These are phyloP conservation scores for Paramecium pentaurelia DNA, from an alignment of 73 alveolate species.

Conservation along the genomic window DNA sequence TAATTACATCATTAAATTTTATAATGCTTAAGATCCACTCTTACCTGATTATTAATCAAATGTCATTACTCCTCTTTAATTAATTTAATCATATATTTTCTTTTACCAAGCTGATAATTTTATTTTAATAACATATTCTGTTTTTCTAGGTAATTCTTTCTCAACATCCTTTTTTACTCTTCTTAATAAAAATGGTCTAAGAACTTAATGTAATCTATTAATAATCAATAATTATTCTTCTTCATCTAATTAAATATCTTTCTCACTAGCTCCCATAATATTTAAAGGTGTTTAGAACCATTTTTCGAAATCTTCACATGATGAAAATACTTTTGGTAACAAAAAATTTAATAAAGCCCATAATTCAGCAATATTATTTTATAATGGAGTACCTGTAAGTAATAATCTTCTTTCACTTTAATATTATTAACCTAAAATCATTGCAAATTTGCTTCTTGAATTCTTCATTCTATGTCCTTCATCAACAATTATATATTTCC, in stretches of 20 bases:
- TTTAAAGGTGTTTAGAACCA: conserved; percentile 98
- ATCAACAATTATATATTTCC: conserved; percentile 95
- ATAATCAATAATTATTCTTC: conserved; percentile 95
- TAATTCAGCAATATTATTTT: conserved; percentile 95
- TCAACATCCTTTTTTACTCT: conserved; percentile 99
- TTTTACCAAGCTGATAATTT: conserved; percentile 97
- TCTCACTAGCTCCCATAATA: conserved; percentile 70
- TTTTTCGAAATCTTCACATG: conserved; percentile 98
- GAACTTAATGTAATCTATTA: conserved; percentile 95
- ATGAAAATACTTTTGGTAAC: conserved; percentile 94
- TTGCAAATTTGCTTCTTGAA: conserved; percentile 93
- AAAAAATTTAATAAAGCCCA: conserved; percentile 97
- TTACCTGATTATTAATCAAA: conserved; percentile 54
- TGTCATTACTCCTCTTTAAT: conserved; percentile 90
- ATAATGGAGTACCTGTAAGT: conserved; percentile 98
- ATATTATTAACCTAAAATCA: conserved; percentile 90
- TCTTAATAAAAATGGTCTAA: conserved; percentile 97
- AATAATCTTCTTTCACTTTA: conserved; percentile 89
- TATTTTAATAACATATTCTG: conserved; percentile 94
- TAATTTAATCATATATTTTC: conserved; percentile 86
- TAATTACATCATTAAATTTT: conserved; percentile 97
- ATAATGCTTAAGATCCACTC: conserved; percentile 67
- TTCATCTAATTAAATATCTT: conserved; percentile 91
- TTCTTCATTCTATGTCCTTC: conserved; percentile 99
- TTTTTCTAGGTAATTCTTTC: conserved; percentile 96